Conservation (phyloP, 176 grass and related monocot species). For the Elymus sibiricus region DNA sequence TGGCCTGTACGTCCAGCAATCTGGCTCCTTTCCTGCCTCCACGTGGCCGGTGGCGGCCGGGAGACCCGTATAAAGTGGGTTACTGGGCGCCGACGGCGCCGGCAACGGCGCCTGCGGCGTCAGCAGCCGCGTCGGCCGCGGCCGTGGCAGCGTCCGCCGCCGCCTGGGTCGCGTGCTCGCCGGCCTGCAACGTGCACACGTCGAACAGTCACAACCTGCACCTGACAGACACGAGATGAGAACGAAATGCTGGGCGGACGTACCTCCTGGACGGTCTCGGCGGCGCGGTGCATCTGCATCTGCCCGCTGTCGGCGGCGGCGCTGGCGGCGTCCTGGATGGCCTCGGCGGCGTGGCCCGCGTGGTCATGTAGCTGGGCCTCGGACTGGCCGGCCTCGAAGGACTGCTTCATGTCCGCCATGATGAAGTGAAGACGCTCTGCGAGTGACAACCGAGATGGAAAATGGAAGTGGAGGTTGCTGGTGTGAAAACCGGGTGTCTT, state of each 20-base stretch:
- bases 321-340: not conserved
- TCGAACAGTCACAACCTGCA: not conserved
- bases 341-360: not conserved
- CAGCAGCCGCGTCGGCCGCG: not conserved
- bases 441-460: not conserved
- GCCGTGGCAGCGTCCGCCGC: not conserved
- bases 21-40: not conserved
- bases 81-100: not conserved
- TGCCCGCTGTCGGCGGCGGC: constrained; percentile 7
- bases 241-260: not conserved
- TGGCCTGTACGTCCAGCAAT: not conserved
- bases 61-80: too few relatives aligned
- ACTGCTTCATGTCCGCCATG: constrained; percentile 37
- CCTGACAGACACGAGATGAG: not conserved
- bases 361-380: constrained; percentile 19
- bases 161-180: not conserved
- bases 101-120: not conserved
- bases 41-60: too few relatives aligned
- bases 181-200: not conserved
- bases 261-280: constrained; percentile 30
- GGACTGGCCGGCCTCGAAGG: constrained; percentile 27
- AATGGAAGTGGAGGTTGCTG: not conserved
- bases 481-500: not conserved
- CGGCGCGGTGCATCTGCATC: constrained; percentile 29
- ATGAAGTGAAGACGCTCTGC: not conserved